phyloP scores from a whole-genome alignment of 305 asterid genomes.

The Plantago rigida region DNA sequence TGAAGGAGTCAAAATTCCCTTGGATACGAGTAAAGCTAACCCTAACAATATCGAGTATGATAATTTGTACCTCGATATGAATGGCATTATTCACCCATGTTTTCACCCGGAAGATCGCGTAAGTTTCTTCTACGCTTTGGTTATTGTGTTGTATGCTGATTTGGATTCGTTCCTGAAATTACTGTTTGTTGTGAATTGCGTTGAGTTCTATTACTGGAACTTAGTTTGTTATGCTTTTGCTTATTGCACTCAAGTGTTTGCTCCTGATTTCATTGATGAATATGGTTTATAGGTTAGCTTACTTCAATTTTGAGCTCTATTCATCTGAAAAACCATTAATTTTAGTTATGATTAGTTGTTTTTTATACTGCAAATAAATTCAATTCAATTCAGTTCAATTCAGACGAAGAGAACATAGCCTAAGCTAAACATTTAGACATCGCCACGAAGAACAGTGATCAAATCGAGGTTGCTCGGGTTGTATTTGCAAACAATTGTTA shows the following conservation, averaged over 20 bases:
- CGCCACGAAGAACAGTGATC: too few relatives aligned
- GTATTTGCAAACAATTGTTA: too few relatives aligned
- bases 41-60: constrained; percentile 75
- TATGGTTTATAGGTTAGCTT: too few relatives aligned
- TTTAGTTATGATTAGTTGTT: too few relatives aligned
- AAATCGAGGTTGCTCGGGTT: too few relatives aligned
- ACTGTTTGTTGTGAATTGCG: background rate
- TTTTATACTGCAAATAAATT: too few relatives aligned
- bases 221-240: background rate
- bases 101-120: constrained; percentile 95
- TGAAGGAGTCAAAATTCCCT: constrained; percentile 64
- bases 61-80: constrained; percentile 87
- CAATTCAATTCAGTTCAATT: too few relatives aligned
- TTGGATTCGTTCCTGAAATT: background rate
- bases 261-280: too few relatives aligned
- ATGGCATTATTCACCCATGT: constrained; percentile 87
- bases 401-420: too few relatives aligned
- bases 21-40: constrained; percentile 82
- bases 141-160: background rate
- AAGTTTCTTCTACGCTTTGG: constrained; percentile 17
- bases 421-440: too few relatives aligned
- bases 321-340: too few relatives aligned
- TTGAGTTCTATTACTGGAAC: background rate
- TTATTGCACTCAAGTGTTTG: background rate
- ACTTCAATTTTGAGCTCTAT: too few relatives aligned